Evolutionary conservation across 768 basidiomycete genomes (phyloP), one percentile per base, ranked within the genome.

Genomic region (Favolaschia claudopus): DNA sequence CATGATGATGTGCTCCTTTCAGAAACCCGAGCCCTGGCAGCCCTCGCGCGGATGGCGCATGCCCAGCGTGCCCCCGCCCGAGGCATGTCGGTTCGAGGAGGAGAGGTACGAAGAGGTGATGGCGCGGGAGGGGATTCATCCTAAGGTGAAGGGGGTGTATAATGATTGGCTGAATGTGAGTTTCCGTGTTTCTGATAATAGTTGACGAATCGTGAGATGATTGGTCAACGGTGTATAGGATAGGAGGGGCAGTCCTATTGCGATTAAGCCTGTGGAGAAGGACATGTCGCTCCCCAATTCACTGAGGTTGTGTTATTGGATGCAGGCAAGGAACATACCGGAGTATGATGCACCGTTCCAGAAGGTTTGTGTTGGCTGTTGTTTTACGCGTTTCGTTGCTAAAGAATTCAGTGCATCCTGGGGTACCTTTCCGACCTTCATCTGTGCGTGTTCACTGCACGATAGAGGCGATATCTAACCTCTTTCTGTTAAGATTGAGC

Each of bases 391-490:
- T 24, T 3, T 29, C 9, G 24, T n/a, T 45, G n/a, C 32, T 50
- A n/a, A 25, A 20, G 43, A 37, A 14, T 44, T 4, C 52, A 92
- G 91, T 92, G 89, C 68, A 92, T 93, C 49, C 74, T 94, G 49
- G 83, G 85, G 20, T 95, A 93, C 65, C 78, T 92, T 40, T 93
- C 92, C 5, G 92, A 95, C 70, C 69, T 91, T 20, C 79, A 87
- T 64, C 89, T 95, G 93, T 93, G 70, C 38, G 89, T 75, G 49
- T 28, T 39, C 20, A 25, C 17, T 25, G n/a, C n/a, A n/a, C n/a
- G n/a, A n/a, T n/a, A n/a, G n/a, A n/a, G n/a, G n/a, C n/a, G n/a
- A n/a, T n/a, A n/a, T n/a, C n/a, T n/a, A n/a, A n/a, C n/a, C n/a
- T n/a, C n/a, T n/a, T n/a, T n/a, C n/a, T n/a, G 34, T 49, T 14